phyloP scores from a whole-genome alignment of 305 asterid species.

The Ajuga reptans region DNA sequence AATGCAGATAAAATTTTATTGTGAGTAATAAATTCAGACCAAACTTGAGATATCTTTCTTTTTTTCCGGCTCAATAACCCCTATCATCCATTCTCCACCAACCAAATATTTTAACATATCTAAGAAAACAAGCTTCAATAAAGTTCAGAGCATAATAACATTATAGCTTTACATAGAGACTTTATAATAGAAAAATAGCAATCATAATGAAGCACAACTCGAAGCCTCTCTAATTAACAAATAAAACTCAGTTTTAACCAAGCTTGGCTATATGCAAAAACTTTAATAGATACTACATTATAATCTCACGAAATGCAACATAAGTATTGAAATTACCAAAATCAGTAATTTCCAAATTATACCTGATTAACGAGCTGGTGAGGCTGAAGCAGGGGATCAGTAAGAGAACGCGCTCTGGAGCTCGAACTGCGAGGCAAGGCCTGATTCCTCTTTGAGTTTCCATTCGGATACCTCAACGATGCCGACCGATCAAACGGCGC shows the following conservation, averaged over 20 bases:
- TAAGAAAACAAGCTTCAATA: slow-evolving; percentile 25
- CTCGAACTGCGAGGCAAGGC: slow-evolving; percentile 78
- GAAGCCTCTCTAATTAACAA: slow-evolving; percentile 15
- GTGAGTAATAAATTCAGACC: slow-evolving; percentile 8
- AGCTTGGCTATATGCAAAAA: not conserved
- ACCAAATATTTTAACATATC: slow-evolving; percentile 20
- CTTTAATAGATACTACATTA: not conserved
- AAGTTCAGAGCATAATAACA: slow-evolving; percentile 16
- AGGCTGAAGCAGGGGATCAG: slow-evolving; percentile 92
- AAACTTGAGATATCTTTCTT: not conserved
- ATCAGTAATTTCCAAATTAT: not conserved
- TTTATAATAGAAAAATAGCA: slow-evolving; percentile 13
- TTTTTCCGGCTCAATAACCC: not conserved
- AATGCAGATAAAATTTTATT: not conserved
- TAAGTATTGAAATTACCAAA: not conserved
- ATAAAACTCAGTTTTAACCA: not conserved
- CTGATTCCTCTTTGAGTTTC: slow-evolving; percentile 48
- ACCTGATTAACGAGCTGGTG: slow-evolving; percentile 91
- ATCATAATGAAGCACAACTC: slow-evolving; percentile 16
- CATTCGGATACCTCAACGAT: slow-evolving; percentile 64
- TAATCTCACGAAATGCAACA: slow-evolving; percentile 3
- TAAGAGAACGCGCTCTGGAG: slow-evolving; percentile 73
- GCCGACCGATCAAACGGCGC: slow-evolving; percentile 74
- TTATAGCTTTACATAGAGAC: slow-evolving; percentile 18
- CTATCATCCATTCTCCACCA: slow-evolving; percentile 22